Evolutionary conservation across 257 asterid species (phyloP).

Genomic region (Apocynum venetum): DNA sequence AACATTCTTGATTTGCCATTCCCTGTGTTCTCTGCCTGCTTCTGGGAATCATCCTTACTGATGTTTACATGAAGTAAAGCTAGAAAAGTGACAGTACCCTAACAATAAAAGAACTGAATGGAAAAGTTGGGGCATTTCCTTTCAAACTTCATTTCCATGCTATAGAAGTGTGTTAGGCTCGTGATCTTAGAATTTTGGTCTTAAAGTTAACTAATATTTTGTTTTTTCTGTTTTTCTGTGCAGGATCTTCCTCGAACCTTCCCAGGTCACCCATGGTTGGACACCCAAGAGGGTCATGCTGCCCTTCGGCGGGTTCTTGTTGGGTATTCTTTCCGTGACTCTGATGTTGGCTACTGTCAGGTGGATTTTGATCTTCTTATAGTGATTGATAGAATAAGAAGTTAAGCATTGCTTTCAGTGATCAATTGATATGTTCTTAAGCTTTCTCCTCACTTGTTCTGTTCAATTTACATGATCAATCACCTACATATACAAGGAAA

Average conservation of each 20-base stretch:
- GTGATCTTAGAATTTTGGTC: neutral
- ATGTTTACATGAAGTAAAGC: neutral
- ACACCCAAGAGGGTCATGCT: conserved; percentile 88
- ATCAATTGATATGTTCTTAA: neutral
- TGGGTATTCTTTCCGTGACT: conserved; percentile 93
- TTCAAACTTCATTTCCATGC: neutral
- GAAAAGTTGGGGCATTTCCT: neutral
- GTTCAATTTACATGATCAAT: neutral
- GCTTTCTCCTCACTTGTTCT: conserved; percentile 9
- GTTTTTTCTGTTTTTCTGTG: conserved; percentile 11
- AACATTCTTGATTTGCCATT: neutral
- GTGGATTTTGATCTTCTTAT: conserved; percentile 29
- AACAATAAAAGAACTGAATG: neutral
- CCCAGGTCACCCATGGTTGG: conserved; percentile 99
- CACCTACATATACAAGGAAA: neutral
- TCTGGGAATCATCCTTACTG: neutral
- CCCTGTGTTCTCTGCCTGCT: neutral
- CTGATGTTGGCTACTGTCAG: conserved; percentile 99
- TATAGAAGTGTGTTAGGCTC: neutral
- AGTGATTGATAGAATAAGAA: neutral
- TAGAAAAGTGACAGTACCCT: neutral
- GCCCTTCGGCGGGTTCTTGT: conserved; percentile 96
- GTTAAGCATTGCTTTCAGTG: neutral
- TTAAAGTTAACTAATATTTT: neutral
- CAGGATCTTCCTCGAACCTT: conserved; percentile 98